Base-by-base conservation (phyloP, 768 basidiomycete genomes). In the Amanita thiersii region DNA sequence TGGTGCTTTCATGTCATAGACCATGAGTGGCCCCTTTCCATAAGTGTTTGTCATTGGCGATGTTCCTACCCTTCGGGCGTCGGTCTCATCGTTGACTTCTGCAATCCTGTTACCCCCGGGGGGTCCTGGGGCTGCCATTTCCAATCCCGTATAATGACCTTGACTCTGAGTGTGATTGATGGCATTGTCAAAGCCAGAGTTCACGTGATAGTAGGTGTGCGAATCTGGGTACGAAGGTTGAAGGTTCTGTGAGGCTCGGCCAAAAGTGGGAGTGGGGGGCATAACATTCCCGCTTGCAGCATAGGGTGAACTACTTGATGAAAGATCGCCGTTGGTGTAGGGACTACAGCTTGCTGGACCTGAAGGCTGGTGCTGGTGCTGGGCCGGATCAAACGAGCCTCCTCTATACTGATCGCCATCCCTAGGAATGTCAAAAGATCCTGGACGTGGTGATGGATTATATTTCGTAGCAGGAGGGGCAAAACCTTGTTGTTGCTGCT, bases 1-100 rank as follows among this genome's bases (percentile, higher is more conserved):
- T n/a, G 49, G 12, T 7, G 55, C 42, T 46, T 62, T 63, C 35
- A 55, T 37, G 12, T 62, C 59, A 40, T 57, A 65, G 46, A 59
- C 47, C 35, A 47, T 37, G 17, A 36, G 37, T 24, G 49, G 50
- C 26, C 35, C 15, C 45, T 60, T 56, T 28, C 60, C 57, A 39
- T 54, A 51, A 19, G 47, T 25, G 19, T 53, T 45, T 7, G 53
- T 49, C 19, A 42, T 40, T 25, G 55, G 44, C 11, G 55, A 41
- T 38, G 51, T 41, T 15, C 49, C 33, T 6, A 40, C 45, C 25
- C 49, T 38, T 37, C 42, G 49, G 11, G 25, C 39, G 23, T 17
- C 40, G 15, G 3, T 33, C 5, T 24, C 23, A 30, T n/a, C 14
- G 25, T 15, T 32, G 26, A 18, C 36, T 12, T 14, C 24, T 30